Conservation (phyloP, 495 filamentous ascomycete species). For the Penicillium paxilli region DNA sequence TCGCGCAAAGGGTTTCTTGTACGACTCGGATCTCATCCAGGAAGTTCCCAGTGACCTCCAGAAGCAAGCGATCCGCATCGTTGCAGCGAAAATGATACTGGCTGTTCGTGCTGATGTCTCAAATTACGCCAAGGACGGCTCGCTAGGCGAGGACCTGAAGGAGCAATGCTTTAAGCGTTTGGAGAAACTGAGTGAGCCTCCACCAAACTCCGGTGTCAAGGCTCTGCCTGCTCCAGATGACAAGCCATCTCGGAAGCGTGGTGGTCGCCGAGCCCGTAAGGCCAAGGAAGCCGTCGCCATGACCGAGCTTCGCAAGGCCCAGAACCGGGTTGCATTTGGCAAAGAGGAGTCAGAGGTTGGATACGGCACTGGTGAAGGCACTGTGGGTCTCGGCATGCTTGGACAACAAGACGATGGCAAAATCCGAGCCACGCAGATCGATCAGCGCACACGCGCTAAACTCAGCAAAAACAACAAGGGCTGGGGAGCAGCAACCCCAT, state of each 20-base stretch:
- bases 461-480: constrained; percentile 94
- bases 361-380: constrained; percentile 83
- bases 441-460: constrained; percentile 88
- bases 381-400: constrained; percentile 91
- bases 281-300: constrained; percentile 96
- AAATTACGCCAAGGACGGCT: constrained; percentile 80
- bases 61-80: constrained; percentile 93
- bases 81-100: constrained; percentile 88
- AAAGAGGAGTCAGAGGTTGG: constrained; percentile 95
- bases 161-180: constrained; percentile 80
- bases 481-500: constrained; percentile 77
- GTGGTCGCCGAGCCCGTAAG: constrained; percentile 86
- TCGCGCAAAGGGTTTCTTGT: constrained; percentile 90
- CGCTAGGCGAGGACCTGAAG: constrained; percentile 79
- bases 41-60: constrained; percentile 83
- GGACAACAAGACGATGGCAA: constrained; percentile 84
- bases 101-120: constrained; percentile 86
- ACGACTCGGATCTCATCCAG: constrained; percentile 83
- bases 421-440: constrained; percentile 84
- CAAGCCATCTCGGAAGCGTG: constrained; percentile 90
- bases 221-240: constrained; percentile 94
- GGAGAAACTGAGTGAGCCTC: constrained; percentile 94
- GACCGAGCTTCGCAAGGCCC: constrained; percentile 94
- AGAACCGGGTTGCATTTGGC: constrained; percentile 94
- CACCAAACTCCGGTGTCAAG: constrained; percentile 82